Evolutionary conservation across 2,329 filamentous ascomycete genomes (phyloP).

Genomic region (Cladobotryum protrusum): DNA sequence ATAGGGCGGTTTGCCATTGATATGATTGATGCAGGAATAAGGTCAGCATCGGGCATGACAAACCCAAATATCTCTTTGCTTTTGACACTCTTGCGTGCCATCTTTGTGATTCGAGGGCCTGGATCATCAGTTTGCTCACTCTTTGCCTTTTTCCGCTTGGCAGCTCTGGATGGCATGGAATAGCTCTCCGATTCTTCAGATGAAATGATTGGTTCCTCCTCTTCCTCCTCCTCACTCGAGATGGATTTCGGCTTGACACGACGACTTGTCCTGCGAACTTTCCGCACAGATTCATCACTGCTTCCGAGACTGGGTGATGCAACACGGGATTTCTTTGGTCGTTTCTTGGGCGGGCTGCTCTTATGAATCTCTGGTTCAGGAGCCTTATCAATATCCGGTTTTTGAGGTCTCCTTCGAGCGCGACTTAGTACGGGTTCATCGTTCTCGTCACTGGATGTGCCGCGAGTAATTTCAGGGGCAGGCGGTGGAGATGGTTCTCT

Average conservation of each 20-base stretch:
- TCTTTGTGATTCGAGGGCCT: slow-evolving; percentile 32
- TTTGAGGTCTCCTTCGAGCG: background rate
- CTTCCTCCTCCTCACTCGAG: background rate
- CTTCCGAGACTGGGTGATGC: too few species aligned
- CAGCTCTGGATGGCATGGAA: background rate
- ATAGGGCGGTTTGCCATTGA: too few species aligned
- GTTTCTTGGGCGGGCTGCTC: background rate
- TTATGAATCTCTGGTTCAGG: background rate
- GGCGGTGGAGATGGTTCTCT: background rate
- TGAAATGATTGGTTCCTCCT: background rate
- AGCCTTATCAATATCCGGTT: background rate
- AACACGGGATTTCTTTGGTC: too few species aligned
- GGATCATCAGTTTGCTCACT: slow-evolving; percentile 4
- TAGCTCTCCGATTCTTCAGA: background rate
- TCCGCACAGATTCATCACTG: too few species aligned
- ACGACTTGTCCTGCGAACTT: too few species aligned
- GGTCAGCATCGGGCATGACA: slow-evolving; percentile 15
- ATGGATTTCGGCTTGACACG: background rate
- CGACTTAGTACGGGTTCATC: background rate
- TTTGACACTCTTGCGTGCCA: slow-evolving; percentile 38
- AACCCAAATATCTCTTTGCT: slow-evolving; percentile 44
- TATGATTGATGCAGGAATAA: slow-evolving; percentile 10
- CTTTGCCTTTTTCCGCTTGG: background rate
- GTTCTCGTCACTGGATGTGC: slow-evolving; percentile 1
- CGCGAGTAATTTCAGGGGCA: background rate